These are phyloP conservation scores for Terana coerulea DNA, from an alignment of 768 basidiomycete genomes.

Conservation along the genomic window DNA sequence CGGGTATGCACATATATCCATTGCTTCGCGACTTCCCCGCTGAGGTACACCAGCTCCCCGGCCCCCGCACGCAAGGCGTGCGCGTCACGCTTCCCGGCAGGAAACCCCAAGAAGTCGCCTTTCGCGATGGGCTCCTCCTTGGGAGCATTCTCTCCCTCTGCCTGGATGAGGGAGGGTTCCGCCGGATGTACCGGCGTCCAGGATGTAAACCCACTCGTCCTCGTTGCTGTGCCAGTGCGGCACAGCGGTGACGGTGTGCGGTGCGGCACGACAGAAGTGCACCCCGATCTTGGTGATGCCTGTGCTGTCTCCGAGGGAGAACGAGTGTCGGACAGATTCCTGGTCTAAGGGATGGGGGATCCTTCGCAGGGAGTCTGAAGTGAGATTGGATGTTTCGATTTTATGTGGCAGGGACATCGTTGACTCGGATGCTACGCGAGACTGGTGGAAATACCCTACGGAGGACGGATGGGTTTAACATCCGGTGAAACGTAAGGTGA, in stretches of 20 bases:
- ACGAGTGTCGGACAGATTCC: conserved; percentile 5
- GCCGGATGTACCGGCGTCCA: conserved; percentile 16
- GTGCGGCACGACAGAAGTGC: conserved; percentile 18
- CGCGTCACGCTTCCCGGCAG: conserved; percentile 13
- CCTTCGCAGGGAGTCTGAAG: not conserved
- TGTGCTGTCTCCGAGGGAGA: conserved; percentile 16
- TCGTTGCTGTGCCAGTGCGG: conserved; percentile 20
- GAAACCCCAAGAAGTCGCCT: conserved; percentile 25
- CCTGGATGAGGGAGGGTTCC: conserved; percentile 7
- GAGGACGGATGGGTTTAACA: too few species aligned
- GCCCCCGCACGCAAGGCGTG: conserved; percentile 19
- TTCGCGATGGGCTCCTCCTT: conserved; percentile 16
- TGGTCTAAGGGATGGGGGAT: conserved; percentile 11
- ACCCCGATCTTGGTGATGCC: conserved; percentile 19
- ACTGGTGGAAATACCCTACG: too few species aligned
- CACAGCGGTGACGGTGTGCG: conserved; percentile 15
- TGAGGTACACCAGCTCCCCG: conserved; percentile 21
- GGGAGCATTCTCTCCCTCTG: conserved; percentile 5
- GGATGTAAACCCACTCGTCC: conserved; percentile 22
- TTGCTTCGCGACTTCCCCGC: conserved; percentile 19
- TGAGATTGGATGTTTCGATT: too few species aligned
- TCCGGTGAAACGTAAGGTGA: too few species aligned
- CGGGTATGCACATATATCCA: conserved; percentile 22
- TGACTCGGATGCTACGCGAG: too few species aligned
- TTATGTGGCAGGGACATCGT: too few species aligned